Conservation (phyloP, 306 rosid species). For the Cicer cuneatum region DNA sequence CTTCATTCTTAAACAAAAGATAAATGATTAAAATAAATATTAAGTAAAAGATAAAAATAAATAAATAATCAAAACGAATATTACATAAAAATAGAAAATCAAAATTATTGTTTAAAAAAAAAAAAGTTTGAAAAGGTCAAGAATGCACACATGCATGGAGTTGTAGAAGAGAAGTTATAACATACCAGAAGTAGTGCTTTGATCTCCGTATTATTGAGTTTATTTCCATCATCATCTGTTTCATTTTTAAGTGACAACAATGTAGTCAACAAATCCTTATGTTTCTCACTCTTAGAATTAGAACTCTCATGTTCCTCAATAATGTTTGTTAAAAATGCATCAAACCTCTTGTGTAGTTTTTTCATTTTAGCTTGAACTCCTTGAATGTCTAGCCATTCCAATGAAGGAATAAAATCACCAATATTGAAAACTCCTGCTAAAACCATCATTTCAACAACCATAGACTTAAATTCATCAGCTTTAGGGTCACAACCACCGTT, state of each 20-base stretch:
- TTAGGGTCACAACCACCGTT: slow-evolving; percentile 54
- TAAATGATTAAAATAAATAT: too few relatives aligned
- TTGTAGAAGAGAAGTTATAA: slow-evolving; percentile 11
- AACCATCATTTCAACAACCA: slow-evolving; percentile 82
- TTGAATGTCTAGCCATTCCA: slow-evolving; percentile 74
- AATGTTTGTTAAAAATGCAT: slow-evolving; percentile 60
- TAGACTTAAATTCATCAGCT: slow-evolving; percentile 72
- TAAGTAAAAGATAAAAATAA: too few relatives aligned
- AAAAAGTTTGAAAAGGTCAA: neutral
- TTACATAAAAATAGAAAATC: too few relatives aligned
- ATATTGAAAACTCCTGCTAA: slow-evolving; percentile 77
- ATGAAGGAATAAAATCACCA: slow-evolving; percentile 73
- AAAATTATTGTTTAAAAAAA: neutral
- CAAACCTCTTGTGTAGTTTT: slow-evolving; percentile 77
- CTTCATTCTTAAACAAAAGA: too few relatives aligned
- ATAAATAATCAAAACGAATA: too few relatives aligned
- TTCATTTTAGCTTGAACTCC: slow-evolving; percentile 82
- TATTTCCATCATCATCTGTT: slow-evolving; percentile 50
- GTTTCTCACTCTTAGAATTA: slow-evolving; percentile 40
- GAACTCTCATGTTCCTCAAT: slow-evolving; percentile 58
- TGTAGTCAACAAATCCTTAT: slow-evolving; percentile 64
- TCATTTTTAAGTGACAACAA: slow-evolving; percentile 58
- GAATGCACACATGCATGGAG: neutral
- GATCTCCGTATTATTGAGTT: slow-evolving; percentile 66
- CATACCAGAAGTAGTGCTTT: slow-evolving; percentile 82